Conservation (phyloP, 2,329 filamentous ascomycete genomes). For the Fusarium miscanthi region DNA sequence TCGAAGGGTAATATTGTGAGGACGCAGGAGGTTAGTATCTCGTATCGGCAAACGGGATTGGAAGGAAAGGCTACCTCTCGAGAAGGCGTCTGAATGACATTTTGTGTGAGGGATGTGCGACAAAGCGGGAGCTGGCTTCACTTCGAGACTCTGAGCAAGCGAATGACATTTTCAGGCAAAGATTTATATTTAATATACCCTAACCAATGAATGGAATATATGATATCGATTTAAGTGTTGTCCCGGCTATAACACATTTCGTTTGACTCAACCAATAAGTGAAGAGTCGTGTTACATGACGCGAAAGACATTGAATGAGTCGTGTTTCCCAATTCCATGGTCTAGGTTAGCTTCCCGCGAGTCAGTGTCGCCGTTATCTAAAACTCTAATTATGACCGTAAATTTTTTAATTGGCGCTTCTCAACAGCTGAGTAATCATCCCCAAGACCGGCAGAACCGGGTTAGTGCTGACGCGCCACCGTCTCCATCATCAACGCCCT, state of each 20-base stretch:
- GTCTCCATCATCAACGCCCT: not conserved
- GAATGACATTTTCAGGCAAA: no score
- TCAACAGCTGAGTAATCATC: accelerated
- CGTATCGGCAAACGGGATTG: not conserved
- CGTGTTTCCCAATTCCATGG: not conserved
- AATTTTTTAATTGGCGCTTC: not conserved
- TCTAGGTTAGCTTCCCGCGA: not conserved
- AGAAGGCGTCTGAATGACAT: not conserved
- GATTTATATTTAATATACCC: not conserved
- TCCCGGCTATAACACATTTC: accelerated
- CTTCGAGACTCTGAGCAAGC: no score
- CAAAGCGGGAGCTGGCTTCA: no score
- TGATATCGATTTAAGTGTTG: accelerated
- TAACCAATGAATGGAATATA: no score
- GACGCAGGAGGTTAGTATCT: not conserved
- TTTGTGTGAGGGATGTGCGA: no score
- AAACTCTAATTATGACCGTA: not conserved
- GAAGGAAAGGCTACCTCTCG: not conserved
- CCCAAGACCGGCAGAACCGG: not conserved
- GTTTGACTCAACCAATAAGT: accelerated
- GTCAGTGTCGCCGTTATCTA: not conserved
- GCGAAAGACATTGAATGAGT: accelerated
- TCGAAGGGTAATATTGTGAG: not conserved
- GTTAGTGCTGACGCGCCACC: not conserved
- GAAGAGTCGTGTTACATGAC: accelerated